Conservation (phyloP, 768 basidiomycete genomes). For the Calocybe cyanea region DNA sequence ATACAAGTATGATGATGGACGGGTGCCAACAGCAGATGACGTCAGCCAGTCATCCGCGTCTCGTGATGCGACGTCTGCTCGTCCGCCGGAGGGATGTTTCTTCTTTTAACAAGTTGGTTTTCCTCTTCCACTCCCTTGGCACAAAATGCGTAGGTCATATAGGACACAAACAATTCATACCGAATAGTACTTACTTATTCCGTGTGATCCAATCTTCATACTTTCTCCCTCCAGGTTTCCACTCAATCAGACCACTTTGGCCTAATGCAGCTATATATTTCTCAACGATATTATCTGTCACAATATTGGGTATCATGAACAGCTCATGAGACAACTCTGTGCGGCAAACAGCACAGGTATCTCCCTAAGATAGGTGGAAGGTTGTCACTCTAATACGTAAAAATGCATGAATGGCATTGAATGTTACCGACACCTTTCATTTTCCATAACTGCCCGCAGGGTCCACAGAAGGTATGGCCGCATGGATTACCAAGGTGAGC, state of each 20-base stretch:
- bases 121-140: constrained; percentile 35
- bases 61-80: background rate
- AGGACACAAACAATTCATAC: background rate
- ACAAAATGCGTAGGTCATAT: constrained; percentile 1
- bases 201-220: constrained; percentile 50
- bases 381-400: constrained; percentile 1
- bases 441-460: constrained; percentile 63
- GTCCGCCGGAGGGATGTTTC: too few species aligned
- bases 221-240: constrained; percentile 46
- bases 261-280: constrained; percentile 52
- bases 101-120: constrained; percentile 8
- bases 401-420: too few species aligned
- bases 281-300: constrained; percentile 56
- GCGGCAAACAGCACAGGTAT: constrained; percentile 60
- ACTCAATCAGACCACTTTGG: constrained; percentile 43
- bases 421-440: constrained; percentile 46
- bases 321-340: constrained; percentile 31
- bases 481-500: constrained; percentile 67
- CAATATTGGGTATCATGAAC: constrained; percentile 63
- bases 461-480: constrained; percentile 70
- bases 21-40: constrained; percentile 4
- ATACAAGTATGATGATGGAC: constrained; percentile 19
- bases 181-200: constrained; percentile 41
- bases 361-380: constrained; percentile 23
- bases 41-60: constrained; percentile 6